Conservation (phyloP, 176 grass and related monocot genomes). For the Microstegium vimineum region DNA sequence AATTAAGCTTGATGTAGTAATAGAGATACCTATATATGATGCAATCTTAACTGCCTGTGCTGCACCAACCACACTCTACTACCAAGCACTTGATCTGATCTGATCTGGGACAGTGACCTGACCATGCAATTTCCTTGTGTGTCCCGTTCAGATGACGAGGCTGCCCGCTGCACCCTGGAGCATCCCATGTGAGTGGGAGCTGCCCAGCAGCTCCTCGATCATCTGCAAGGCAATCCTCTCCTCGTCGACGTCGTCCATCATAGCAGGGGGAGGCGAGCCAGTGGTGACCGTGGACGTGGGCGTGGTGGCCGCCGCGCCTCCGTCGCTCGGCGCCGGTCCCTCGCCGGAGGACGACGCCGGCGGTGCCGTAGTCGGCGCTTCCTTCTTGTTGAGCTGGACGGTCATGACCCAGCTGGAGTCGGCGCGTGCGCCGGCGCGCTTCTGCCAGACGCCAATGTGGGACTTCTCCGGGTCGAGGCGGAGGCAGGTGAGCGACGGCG, state of each 20-base stretch:
- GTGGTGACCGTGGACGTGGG: conserved; percentile 14
- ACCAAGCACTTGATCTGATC: conserved; percentile 26
- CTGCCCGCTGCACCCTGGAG: conserved; percentile 37
- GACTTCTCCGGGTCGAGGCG: conserved; percentile 96
- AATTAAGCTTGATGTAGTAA: conserved; percentile 56
- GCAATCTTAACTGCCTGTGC: conserved; percentile 45
- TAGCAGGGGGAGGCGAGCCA: not conserved
- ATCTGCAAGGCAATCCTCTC: conserved; percentile 93
- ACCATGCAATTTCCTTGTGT: conserved; percentile 19
- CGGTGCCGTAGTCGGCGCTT: not conserved
- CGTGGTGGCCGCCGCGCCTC: not conserved
- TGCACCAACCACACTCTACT: conserved; percentile 57
- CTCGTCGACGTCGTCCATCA: conserved; percentile 84
- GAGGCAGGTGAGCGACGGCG: conserved; percentile 95
- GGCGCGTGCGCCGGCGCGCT: conserved; percentile 81
- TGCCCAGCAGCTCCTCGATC: conserved; percentile 94
- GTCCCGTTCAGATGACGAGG: conserved; percentile 59
- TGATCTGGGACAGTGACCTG: conserved; percentile 44
- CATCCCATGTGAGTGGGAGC: conserved; percentile 46
- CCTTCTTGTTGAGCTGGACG: conserved; percentile 79
- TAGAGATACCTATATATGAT: conserved; percentile 38
- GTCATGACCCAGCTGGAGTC: conserved; percentile 99
- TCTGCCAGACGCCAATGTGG: conserved; percentile 99
- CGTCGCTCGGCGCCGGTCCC: not conserved
- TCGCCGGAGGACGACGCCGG: not conserved